Percentiles rank a stretch among this genome's conserved stretches.
These are phyloP conservation scores for Parachaetomium inaequale DNA, from an alignment of 495 filamentous ascomycete species.

Conservation along the genomic window DNA sequence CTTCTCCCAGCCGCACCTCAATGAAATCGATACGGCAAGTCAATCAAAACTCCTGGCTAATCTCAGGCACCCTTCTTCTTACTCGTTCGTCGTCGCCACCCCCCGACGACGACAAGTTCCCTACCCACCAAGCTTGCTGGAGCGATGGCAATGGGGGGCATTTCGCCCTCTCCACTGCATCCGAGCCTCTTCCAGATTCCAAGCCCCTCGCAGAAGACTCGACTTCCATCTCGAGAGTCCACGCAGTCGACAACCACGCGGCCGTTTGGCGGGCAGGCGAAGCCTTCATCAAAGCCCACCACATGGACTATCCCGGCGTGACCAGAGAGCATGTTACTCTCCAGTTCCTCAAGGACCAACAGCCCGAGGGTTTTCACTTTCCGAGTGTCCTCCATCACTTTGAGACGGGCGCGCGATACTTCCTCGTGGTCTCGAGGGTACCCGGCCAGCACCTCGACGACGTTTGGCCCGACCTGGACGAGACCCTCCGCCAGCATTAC, in stretches of 20 bases:
- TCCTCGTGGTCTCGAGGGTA: conserved; percentile 9
- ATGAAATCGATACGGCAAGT: too few species aligned
- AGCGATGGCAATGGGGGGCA: conserved; percentile 14
- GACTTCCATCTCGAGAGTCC: not conserved
- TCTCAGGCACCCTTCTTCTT: too few species aligned
- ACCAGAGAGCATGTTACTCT: conserved; percentile 20
- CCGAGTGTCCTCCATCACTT: conserved; percentile 14
- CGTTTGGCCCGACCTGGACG: conserved; percentile 17
- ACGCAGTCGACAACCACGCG: conserved; percentile 10
- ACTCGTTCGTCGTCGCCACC: too few species aligned
- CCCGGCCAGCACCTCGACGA: conserved; percentile 4
- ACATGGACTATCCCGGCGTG: not conserved
- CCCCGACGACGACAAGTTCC: too few species aligned
- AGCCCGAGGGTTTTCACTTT: conserved; percentile 6
- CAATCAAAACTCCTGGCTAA: too few species aligned
- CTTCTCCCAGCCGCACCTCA: too few species aligned
- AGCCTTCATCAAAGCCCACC: conserved; percentile 17
- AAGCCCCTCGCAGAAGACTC: not conserved
- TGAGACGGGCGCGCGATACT: conserved; percentile 15
- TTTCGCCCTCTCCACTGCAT: conserved; percentile 12
- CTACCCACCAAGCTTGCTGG: conserved; percentile 16
- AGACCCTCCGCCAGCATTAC: conserved; percentile 6
- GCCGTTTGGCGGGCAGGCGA: conserved; percentile 21
- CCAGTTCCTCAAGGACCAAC: conserved; percentile 10
- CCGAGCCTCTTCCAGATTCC: not conserved